Evolutionary conservation across 2,329 filamentous ascomycete species (phyloP).

Genomic region (Scedosporium aurantiacum): DNA sequence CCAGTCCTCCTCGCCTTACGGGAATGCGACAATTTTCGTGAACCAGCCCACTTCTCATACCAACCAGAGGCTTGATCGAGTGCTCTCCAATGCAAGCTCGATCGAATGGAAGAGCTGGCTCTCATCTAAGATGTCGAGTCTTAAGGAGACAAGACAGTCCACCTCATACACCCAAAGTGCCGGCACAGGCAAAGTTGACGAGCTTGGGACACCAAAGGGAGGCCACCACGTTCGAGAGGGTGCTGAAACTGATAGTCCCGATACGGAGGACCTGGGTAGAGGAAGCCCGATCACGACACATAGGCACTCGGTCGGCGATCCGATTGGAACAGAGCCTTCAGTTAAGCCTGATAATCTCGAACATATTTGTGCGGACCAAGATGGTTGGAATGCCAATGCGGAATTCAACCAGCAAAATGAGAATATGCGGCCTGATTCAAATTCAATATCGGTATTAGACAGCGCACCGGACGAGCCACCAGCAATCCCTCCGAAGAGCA

Average conservation of each 20-base stretch:
- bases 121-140: slow-evolving; percentile 37
- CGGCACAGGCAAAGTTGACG: slow-evolving; percentile 5
- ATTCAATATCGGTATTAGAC: neutral
- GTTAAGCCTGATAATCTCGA: too few species aligned
- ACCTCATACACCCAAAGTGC: slow-evolving; percentile 4
- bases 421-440: neutral
- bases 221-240: slow-evolving; percentile 35
- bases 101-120: slow-evolving; percentile 46
- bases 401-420: slow-evolving; percentile 4
- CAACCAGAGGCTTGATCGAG: slow-evolving; percentile 20
- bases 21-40: neutral
- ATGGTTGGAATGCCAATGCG: too few species aligned
- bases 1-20: neutral
- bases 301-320: too few species aligned
- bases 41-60: slow-evolving; percentile 11
- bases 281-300: neutral
- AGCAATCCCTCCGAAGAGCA: slow-evolving; percentile 9
- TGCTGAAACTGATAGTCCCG: slow-evolving; percentile 34
- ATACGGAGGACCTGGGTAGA: neutral
- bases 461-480: neutral
- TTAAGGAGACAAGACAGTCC: slow-evolving; percentile 21
- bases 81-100: slow-evolving; percentile 32
- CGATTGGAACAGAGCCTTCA: too few species aligned
- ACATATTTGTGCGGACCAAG: too few species aligned
- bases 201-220: slow-evolving; percentile 7